Evolutionary conservation across 73 alveolate genomes (phyloP).

Genomic region (Tetrahymena elliotti): DNA sequence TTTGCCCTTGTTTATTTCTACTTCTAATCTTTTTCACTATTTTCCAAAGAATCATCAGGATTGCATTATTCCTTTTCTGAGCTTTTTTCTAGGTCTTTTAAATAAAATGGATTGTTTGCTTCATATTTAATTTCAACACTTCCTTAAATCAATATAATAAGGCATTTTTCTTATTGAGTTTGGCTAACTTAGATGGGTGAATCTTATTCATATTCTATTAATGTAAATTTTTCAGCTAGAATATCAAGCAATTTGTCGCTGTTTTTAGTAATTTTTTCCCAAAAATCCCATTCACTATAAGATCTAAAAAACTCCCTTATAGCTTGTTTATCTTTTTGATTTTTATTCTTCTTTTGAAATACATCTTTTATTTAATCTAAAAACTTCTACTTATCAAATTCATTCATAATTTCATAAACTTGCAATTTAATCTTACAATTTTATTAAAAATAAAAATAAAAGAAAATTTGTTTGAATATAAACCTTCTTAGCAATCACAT

Average conservation of each 20-base stretch:
- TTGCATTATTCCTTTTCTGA: neutral
- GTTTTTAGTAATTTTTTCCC: neutral
- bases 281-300: neutral
- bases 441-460: too few relatives aligned
- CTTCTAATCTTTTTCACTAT: neutral
- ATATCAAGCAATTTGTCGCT: neutral
- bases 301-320: neutral
- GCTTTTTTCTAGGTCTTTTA: neutral
- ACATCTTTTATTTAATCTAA: neutral
- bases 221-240: neutral
- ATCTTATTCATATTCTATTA: neutral
- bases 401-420: neutral
- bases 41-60: neutral
- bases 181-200: neutral
- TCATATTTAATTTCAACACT: neutral
- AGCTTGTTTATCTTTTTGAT: neutral
- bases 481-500: too few relatives aligned
- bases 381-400: neutral
- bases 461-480: too few relatives aligned
- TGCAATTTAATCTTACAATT: neutral
- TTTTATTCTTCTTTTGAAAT: neutral
- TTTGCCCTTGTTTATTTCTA: neutral
- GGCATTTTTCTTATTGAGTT: neutral
- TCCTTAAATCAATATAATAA: neutral
- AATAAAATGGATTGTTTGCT: neutral